A percentile compares a stretch with the other conserved stretches of the same genome.
phyloP scores from a whole-genome alignment of 2,329 filamentous ascomycete genomes.

The Aspergillus persii region DNA sequence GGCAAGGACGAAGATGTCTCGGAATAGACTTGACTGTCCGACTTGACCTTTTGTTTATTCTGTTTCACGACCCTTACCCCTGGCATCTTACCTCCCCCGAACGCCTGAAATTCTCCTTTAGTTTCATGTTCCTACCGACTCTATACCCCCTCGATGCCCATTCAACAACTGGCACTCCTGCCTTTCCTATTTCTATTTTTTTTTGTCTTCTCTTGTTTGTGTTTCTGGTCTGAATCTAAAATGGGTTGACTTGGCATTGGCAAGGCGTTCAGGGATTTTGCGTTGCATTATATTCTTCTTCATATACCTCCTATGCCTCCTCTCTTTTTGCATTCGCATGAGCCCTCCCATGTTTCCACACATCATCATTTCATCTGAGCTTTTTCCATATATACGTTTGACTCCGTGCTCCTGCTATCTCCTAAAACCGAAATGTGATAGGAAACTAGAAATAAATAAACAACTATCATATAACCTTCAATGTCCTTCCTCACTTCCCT shows the following conservation, averaged over 20 bases:
- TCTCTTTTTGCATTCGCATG: neutral
- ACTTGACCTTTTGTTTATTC: neutral
- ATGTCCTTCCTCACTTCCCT: neutral
- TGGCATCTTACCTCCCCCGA: too few relatives aligned
- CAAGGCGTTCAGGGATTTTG: neutral
- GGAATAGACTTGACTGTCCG: conserved; percentile 17
- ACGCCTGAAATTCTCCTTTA: neutral
- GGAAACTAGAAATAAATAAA: neutral
- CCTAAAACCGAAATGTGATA: neutral
- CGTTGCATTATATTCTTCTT: neutral
- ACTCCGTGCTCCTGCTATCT: neutral
- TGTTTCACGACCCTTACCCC: too few relatives aligned
- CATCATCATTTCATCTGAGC: neutral
- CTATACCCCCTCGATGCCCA: neutral
- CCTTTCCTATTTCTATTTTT: neutral
- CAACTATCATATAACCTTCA: neutral
- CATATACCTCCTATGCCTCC: neutral
- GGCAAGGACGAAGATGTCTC: conserved; percentile 59
- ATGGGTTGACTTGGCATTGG: neutral
- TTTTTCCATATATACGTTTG: neutral
- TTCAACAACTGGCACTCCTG: neutral
- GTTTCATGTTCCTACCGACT: neutral
- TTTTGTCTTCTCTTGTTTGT: neutral
- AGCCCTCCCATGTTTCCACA: neutral
- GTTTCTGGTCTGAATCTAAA: neutral